Percentiles rank a stretch among this genome's conserved stretches.
These are phyloP conservation scores for Trichoderma oligosporum DNA, from an alignment of 2,329 filamentous ascomycete species.

Conservation along the genomic window DNA sequence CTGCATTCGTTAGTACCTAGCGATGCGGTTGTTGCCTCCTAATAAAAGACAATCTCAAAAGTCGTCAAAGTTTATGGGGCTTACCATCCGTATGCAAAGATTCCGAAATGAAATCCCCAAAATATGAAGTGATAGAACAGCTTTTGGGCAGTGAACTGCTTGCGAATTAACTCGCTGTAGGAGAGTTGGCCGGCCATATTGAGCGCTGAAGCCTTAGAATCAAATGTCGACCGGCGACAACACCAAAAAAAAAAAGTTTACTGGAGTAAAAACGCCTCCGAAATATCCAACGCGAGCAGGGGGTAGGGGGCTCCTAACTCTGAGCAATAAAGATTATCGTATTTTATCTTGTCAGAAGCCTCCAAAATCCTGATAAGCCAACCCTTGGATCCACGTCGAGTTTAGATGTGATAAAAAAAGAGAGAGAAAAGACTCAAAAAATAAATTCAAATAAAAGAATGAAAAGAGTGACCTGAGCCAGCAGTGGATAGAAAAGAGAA, in stretches of 20 bases:
- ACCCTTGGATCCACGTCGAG: not conserved
- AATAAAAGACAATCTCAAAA: not conserved
- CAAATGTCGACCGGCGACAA: constrained; percentile 50
- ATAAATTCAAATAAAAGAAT: constrained; percentile 25
- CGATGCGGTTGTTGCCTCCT: not conserved
- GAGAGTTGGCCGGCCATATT: constrained; percentile 42
- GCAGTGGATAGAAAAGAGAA: constrained; percentile 39
- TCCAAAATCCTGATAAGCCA: not conserved
- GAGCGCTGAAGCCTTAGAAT: constrained; percentile 27
- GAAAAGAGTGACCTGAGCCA: constrained; percentile 55
- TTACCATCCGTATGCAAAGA: constrained; percentile 87
- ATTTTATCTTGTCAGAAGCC: not conserved
- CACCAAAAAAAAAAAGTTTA: not conserved
- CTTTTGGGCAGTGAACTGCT: constrained; percentile 67
- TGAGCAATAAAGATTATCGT: not conserved
- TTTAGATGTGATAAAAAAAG: not conserved
- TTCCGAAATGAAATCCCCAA: constrained; percentile 69
- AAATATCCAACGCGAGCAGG: not conserved
- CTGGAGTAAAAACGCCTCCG: not conserved
- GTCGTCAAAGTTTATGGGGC: too few relatives aligned
- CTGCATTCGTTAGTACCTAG: constrained; percentile 41
- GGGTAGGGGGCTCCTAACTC: not conserved
- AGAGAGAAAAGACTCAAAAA: constrained; percentile 20
- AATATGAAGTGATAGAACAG: constrained; percentile 77
- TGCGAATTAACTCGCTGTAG: constrained; percentile 46